Percentiles rank a stretch among this genome's conserved stretches.
Conservation (phyloP, 2,329 filamentous ascomycete species). For the Colletotrichum noveboracense region DNA sequence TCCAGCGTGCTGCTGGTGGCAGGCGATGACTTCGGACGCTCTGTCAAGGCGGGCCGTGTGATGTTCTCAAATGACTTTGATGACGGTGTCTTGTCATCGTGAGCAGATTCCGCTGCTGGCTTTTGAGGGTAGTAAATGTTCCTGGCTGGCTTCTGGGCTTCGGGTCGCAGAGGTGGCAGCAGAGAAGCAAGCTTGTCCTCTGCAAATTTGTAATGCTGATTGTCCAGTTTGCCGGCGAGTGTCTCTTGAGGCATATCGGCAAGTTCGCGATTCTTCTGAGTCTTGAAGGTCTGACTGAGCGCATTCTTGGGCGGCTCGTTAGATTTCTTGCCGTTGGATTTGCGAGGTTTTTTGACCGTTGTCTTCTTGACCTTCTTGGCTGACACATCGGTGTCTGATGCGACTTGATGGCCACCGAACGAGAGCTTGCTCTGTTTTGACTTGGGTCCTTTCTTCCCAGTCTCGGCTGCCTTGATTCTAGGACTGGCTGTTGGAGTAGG, state of each 20-base stretch:
- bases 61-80: not conserved
- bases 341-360: constrained; percentile 35
- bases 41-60: constrained; percentile 2
- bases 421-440: constrained; percentile 58
- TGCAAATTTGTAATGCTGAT: constrained; percentile 24
- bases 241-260: constrained; percentile 28
- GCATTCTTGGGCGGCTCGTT: constrained; percentile 40
- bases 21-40: constrained; percentile 18
- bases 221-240: constrained; percentile 26
- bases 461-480: constrained; percentile 45
- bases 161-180: constrained; percentile 29
- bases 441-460: constrained; percentile 43
- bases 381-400: constrained; percentile 23
- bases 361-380: constrained; percentile 31
- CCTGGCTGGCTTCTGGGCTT: constrained; percentile 20
- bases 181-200: constrained; percentile 23
- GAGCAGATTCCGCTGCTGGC: not conserved
- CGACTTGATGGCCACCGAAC: constrained; percentile 37
- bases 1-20: not conserved
- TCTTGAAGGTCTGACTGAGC: constrained; percentile 48
- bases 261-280: constrained; percentile 42
- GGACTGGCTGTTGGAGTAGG: constrained; percentile 65
- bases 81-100: not conserved
- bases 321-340: constrained; percentile 39
- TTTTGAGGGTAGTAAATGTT: constrained; percentile 21